Base-by-base conservation (phyloP, 306 rosid species). In the Vigna trinervia region DNA sequence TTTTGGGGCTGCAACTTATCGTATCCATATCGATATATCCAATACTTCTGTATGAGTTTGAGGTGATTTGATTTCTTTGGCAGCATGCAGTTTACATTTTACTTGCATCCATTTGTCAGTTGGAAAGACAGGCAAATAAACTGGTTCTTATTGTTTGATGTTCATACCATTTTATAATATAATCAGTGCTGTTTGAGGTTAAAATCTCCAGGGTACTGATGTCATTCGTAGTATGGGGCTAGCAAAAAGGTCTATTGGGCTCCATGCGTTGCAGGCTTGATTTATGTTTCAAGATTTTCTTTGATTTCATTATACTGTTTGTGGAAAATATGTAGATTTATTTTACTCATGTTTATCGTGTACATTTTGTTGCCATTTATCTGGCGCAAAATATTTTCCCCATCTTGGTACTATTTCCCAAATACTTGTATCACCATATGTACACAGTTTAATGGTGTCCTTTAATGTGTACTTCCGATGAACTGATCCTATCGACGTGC, bases 61-160 rank as follows among this genome's bases (percentile, higher is more conserved):
- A 41, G 51, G 12, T 46, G 68, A 45, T 57, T 19, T 62, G 45
- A 34, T 43, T 70, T 32, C 26, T 28, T 22, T 26, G 41, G 77
- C 59, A 28, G 56, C 41, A 47, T 30, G 39, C 61, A 11, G 67
- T 20, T 45, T 64, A 41, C 64, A 46, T 26, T 63, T 81, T 48
- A 20, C 57, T 71, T 39, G 77, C 38, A 60, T 81, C 67, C 67
- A 41, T 8, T 54, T 28, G 38, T 51, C 38, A 20, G 14, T 30
- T 70, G 17, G 69, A 56, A 69, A 63, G 28, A 43, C 8, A 43
- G 60, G 70, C 56, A 10, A 32, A 17, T 30, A 26, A 48, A 22
- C 34, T 22, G 14, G 39, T 47, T 23, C 65, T 46, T 70, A n/a
- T 71, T 64, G 23, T 72, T 46, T 61, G 32, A 43, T 70, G 47